Base-by-base conservation (phyloP, 2,329 filamentous ascomycete species). In the Trichoderma arundinaceum region DNA sequence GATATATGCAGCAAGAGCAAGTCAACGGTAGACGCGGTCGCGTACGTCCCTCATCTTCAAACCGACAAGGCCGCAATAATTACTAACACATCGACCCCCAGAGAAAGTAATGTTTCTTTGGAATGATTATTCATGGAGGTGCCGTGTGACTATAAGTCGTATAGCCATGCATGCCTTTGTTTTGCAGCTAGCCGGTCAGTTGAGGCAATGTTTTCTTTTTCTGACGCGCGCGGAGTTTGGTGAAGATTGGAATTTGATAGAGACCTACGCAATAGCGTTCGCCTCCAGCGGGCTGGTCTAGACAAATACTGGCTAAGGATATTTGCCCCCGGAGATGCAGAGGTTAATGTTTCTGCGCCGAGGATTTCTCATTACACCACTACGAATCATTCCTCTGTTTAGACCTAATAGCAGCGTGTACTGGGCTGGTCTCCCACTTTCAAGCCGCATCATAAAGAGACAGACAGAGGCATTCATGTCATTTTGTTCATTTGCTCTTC, bases 11-110 rank as follows among this genome's bases (percentile, higher is more conserved):
- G 69, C 84, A 87, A 72, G 84, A 86, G 70, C 84, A 85, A 70
- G 80, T 80, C 69, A 86, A 84, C 75, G 75, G 78, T 69, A 79
- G 86, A 75, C 83, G 86, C 70, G 86, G 86, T 76, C 83, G 86
- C 73, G 85, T 87, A 83, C 80, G 84, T 76, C 51, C 63, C 53
- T 65, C 46, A 63, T 54, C 62, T 61, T 67, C 65, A 58, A 64
- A 67, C 64, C 64, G 59, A 65, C 51, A 59, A 19, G 33, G 63
- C 39, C 61, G 68, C 66, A 66, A 62, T 66, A 62, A 53, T 41
- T 58, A 69, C 73, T 76, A 71, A 75, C 66, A 32, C 35, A 64
- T 65, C 43, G 33, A 49, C 32, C 41, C n/a, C n/a, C 66, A 75
- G 72, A 73, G 74, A 73, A 75, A 67, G 75, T 69, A 65, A 63